Base-by-base conservation (phyloP, 176 grass and related monocot genomes). In the Carex cristatella region DNA sequence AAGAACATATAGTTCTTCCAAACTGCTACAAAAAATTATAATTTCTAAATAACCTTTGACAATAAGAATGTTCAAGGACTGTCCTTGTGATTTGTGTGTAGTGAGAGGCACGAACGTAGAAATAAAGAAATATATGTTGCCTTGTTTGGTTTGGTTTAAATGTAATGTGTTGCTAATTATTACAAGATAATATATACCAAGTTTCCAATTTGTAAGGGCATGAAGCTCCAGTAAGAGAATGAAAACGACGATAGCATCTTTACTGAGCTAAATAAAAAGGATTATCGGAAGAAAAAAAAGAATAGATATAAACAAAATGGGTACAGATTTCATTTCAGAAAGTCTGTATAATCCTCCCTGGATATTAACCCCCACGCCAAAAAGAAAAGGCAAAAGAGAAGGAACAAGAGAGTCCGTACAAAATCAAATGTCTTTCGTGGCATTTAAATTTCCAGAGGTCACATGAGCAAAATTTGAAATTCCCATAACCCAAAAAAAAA, bases 291-390 rank as follows among this genome's bases (percentile, higher is more conserved):
- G 4, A 61, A 2, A 61, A 81, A n/a, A 83, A 18, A 13, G 56
- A 53, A 40, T 53, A 48, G 38, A 53, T 54, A 44, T 32, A 67
- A 83, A 66, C 59, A 28, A 69, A 83, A n/a, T 55, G 61, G 61
- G 23, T 35, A 31, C 44, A 51, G 44, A 55, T 69, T 69, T 68
- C 42, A 46, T 48, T 68, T 82, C 31, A 83, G 61, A 67, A 83
- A 69, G 30, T 78, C 11, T 68, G 80, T 83, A 37, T 10, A 42
- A 31, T 67, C 53, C 18, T 67, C 44, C 42, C 5, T 65, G 79
- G 18, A 82, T 33, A 66, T 82, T 61, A 82, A 66, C 62, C 80
- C 80, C 80, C 80, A 75, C 71, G 40, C 71, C 71, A 61, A 83
- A 44, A 65, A 40, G 60, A 83, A 83, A 83, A 16, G 62, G 57